Evolutionary conservation across 805 yeast genomes (phyloP).

Genomic region (Sungouiozyma intestinalis): DNA sequence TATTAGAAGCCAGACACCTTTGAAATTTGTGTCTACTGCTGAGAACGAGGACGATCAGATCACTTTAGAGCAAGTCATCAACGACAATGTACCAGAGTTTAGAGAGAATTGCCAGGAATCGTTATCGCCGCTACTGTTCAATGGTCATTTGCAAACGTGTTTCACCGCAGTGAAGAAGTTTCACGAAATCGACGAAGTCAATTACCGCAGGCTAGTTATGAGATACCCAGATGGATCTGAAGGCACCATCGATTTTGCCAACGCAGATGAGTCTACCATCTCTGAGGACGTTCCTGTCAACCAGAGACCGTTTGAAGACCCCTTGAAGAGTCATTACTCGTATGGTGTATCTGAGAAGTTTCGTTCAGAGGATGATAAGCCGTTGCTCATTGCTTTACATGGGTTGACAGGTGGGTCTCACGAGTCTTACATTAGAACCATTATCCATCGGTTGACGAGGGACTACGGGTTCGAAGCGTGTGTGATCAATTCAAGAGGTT

Average conservation of each 20-base stretch:
- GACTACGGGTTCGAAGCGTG: constrained; percentile 44
- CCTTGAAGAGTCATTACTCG: constrained; percentile 12
- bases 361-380: constrained; percentile 33
- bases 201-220: constrained; percentile 53
- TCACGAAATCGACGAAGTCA: constrained; percentile 38
- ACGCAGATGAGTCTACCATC: constrained; percentile 1
- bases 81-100: constrained; percentile 35
- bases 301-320: constrained; percentile 30
- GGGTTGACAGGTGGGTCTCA: constrained; percentile 85
- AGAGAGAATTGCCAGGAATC: constrained; percentile 34
- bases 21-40: not conserved
- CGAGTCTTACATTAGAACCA: constrained; percentile 60
- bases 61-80: constrained; percentile 25
- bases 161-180: constrained; percentile 45
- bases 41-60: constrained; percentile 1
- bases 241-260: constrained; percentile 57
- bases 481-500: constrained; percentile 68
- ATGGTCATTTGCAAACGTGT: constrained; percentile 63
- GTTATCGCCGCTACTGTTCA: constrained; percentile 48
- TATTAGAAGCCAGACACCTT: not conserved
- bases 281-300: constrained; percentile 12
- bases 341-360: constrained; percentile 23
- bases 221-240: constrained; percentile 51
- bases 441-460: constrained; percentile 34
- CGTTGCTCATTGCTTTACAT: constrained; percentile 57